A percentile compares a stretch with the other conserved stretches of the same genome.
phyloP scores from a whole-genome alignment of 2,329 filamentous ascomycete genomes.

The Penicillium sp. region DNA sequence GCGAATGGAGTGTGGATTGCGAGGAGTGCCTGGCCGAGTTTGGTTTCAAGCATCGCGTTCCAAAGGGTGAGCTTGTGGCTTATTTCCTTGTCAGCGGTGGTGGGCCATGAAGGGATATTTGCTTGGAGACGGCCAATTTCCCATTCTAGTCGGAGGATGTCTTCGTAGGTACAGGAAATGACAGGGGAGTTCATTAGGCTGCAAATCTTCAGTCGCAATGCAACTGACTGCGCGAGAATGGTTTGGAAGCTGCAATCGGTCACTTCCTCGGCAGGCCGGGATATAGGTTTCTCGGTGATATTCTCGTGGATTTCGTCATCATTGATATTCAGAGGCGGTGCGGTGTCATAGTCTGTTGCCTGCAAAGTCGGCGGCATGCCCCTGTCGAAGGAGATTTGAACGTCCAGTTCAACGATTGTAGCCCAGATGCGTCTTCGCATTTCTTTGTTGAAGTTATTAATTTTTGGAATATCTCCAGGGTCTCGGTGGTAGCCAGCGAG shows the following conservation, averaged over 20 bases:
- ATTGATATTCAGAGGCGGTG: slow-evolving; percentile 48
- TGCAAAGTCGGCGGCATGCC: slow-evolving; percentile 51
- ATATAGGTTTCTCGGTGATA: slow-evolving; percentile 27
- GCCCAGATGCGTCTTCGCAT: slow-evolving; percentile 55
- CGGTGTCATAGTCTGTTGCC: slow-evolving; percentile 46
- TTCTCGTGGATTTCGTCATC: slow-evolving; percentile 46
- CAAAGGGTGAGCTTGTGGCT: slow-evolving; percentile 29
- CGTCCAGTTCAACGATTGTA: slow-evolving; percentile 55
- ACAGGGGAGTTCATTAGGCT: slow-evolving; percentile 34
- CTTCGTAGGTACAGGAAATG: slow-evolving; percentile 37
- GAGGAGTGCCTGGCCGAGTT: slow-evolving; percentile 33
- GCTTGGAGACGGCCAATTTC: slow-evolving; percentile 33
- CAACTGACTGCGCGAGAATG: slow-evolving; percentile 17
- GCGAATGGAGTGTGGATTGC: slow-evolving; percentile 38
- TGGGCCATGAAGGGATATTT: slow-evolving; percentile 31
- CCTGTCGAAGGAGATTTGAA: slow-evolving; percentile 53
- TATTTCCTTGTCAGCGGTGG: slow-evolving; percentile 17
- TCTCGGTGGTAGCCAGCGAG: slow-evolving; percentile 51
- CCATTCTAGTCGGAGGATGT: slow-evolving; percentile 37
- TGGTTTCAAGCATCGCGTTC: slow-evolving; percentile 32
- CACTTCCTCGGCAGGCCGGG: slow-evolving; percentile 25
- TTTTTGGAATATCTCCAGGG: slow-evolving; percentile 28
- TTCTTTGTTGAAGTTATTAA: slow-evolving; percentile 40
- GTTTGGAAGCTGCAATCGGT: slow-evolving; percentile 34
- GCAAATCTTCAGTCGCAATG: slow-evolving; percentile 30